Percentiles rank a stretch among this genome's conserved stretches.
Evolutionary conservation across 192 early-diverging fungal species (phyloP).

Genomic region (Coemansia sp.): DNA sequence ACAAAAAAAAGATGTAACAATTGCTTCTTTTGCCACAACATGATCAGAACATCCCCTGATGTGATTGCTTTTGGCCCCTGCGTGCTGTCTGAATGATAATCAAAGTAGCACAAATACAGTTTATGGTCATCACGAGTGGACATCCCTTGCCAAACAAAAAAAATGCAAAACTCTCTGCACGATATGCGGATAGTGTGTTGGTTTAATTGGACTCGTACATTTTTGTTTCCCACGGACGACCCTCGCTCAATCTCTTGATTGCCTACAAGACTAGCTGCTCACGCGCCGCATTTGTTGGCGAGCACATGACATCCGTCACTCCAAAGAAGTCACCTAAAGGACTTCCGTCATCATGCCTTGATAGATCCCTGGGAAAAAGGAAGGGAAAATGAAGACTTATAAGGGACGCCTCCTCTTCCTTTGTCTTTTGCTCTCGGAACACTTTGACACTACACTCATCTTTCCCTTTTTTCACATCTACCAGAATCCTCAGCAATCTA

Average conservation of each 20-base stretch:
- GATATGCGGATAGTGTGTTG: not conserved
- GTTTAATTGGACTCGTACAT: not conserved
- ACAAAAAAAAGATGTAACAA: no score
- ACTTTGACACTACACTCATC: not conserved
- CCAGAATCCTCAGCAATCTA: not conserved
- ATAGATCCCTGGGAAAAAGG: not conserved
- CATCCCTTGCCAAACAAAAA: no score
- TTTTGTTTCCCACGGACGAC: not conserved
- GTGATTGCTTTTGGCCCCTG: no score
- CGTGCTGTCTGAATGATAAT: no score
- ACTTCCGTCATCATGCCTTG: not conserved
- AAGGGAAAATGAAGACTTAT: not conserved
- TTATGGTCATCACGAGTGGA: no score
- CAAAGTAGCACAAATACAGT: no score
- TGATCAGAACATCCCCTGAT: no score
- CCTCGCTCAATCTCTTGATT: not conserved
- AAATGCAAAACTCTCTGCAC: not conserved
- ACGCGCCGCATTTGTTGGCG: not conserved
- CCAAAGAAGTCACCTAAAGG: not conserved
- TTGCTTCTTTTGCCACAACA: no score
- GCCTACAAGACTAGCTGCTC: not conserved
- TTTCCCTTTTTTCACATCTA: not conserved
- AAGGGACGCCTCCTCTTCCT: not conserved
- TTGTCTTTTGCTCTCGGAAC: no score
- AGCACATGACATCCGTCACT: not conserved